Evolutionary conservation across 2,329 filamentous ascomycete genomes (phyloP), one percentile per base, ranked within the genome.

Genomic region (Fusarium metavorans): DNA sequence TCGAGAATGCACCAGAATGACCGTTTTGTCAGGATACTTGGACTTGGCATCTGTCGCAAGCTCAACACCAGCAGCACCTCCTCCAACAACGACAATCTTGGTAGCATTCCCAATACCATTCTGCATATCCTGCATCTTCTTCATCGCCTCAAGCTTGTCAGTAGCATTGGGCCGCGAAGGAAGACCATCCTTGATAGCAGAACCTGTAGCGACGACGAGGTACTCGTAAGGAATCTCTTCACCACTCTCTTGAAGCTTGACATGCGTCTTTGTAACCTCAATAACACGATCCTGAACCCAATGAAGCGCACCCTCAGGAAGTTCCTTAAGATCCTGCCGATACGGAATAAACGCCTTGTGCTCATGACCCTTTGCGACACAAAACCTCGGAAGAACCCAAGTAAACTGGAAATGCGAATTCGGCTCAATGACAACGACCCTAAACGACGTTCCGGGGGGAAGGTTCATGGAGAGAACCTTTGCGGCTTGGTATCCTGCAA

Each of bases 341-440:
- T 91, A 92, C 0, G 91, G 90, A 50, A 92, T 88, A 70, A 92
- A 92, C 0, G 88, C 89, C 75, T 88, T 88, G 66, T 88, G 80
- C 70, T 91, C 90, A 56, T 90, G 87, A 23, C 79, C 79, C n/a
- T 83, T 80, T 6, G 89, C 82, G 16, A 92, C 89, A 45, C 85
- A 88, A 77, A 88, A 91, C 5, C 90, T 85, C 0, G 91, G 90
- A 41, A 92, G 85, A 14, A 87, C 85, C 85, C 89, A 92, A 0
- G 88, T 88, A 75, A 89, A 91, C 72, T 92, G 87, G 78, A 92
- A 90, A 79, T 92, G 90, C 5, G 85, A 87, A 77, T 90, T 89
- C 54, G 87, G 88, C 79, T 92, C 90, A 32, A 92, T 78, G 5
- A 92, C 81, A 0, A 92, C 81, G 5, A 91, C 85, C 5, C 85